Conservation (phyloP, 345 rosid genomes). For the Rhizophora mangle region DNA sequence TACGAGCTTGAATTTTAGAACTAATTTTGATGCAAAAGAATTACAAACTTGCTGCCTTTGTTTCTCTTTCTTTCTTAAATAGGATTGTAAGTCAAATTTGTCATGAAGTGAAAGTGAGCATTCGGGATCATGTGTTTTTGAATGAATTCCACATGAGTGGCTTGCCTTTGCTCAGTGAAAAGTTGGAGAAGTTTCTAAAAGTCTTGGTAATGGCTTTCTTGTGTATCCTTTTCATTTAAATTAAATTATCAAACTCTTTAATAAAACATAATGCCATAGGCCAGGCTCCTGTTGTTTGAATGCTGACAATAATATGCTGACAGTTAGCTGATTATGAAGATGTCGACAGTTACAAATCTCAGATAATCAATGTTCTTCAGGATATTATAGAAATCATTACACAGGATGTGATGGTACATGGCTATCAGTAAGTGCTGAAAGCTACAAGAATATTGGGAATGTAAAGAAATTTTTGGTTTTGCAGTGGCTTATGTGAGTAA, state of each 20-base stretch:
- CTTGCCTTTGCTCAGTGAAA: slow-evolving; percentile 72
- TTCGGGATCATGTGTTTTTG: slow-evolving; percentile 50
- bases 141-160: slow-evolving; percentile 59
- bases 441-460: slow-evolving; percentile 12
- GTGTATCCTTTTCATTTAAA: slow-evolving; percentile 1
- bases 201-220: slow-evolving; percentile 50
- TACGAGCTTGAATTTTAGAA: slow-evolving; percentile 1
- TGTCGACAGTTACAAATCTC: slow-evolving; percentile 46
- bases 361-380: slow-evolving; percentile 82
- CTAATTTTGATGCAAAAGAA: slow-evolving; percentile 4
- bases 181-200: slow-evolving; percentile 66
- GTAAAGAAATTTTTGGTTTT: neutral
- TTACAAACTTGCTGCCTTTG: slow-evolving; percentile 8
- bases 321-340: slow-evolving; percentile 51
- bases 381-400: slow-evolving; percentile 85
- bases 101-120: slow-evolving; percentile 46
- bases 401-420: slow-evolving; percentile 69
- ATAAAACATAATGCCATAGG: neutral
- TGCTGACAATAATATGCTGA: slow-evolving; percentile 24
- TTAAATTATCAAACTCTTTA: slow-evolving; percentile 9
- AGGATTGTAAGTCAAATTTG: slow-evolving; percentile 62
- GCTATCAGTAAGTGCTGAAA: slow-evolving; percentile 61
- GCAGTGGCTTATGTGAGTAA: slow-evolving; percentile 3
- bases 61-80: slow-evolving; percentile 20
- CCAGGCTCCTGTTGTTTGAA: neutral